Base-by-base conservation (phyloP, 768 basidiomycete genomes). In the Heimioporus sp. region DNA sequence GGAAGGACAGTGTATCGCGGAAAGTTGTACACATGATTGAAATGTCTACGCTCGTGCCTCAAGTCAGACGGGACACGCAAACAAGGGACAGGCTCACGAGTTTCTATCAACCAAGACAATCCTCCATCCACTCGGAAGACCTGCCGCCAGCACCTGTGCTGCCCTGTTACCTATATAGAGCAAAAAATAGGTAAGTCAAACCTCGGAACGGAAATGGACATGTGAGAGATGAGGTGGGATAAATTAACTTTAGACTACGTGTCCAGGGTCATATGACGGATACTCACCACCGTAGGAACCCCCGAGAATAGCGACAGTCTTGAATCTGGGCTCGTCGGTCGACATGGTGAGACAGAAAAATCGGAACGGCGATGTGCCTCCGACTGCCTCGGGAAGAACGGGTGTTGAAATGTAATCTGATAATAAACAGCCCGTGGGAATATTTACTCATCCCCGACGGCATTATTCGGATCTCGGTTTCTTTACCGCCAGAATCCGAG, bases 91-190 rank as follows among this genome's bases (percentile, higher is more conserved):
- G 21, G 21, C 77, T 53, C 65, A 82, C 76, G 76, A 79, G 61
- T 87, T 85, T 43, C 81, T 70, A 55, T 85, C 83, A 35, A 86
- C 72, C 12, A 85, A 64, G 5, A 85, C 70, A 21, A 86, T 71
- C 24, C 76, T 73, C 80, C 82, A 81, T 15, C 67, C 77, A 13
- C 70, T 65, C 5, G 82, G 81, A 16, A 84, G 63, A 12, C 69
- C 70, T 10, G 75, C 66, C 9, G 77, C 75, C 34, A 85, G 74
- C 16, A 79, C 40, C 49, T 77, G 76, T 5, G 79, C 76, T 0
- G 79, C 80, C 37, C 74, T 72, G 24, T 72, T 71, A 30, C 82
- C 81, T 81, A 50, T 31, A 28, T 13, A 28, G 24, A 28, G 20
- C 40, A 31, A 10, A 9, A 28, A 49, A 20, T 17, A 37, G 36